Conservation (phyloP, 2,329 filamentous ascomycete species). For the Rhexocercosporidium sp. region DNA sequence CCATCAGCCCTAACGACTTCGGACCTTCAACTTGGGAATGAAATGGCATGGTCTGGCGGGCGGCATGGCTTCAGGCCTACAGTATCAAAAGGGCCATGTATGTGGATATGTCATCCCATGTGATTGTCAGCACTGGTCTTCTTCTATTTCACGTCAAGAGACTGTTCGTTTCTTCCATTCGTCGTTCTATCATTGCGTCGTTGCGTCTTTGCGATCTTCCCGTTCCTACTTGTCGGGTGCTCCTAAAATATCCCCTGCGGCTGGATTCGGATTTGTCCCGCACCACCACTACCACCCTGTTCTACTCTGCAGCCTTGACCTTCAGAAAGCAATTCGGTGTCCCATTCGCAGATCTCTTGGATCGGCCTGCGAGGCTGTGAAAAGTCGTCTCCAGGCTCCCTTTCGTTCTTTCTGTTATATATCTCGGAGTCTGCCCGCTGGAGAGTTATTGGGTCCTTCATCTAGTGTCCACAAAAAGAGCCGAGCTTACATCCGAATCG, state of each 20-base stretch:
- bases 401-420: not conserved
- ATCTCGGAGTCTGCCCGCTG: not conserved
- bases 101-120: conserved; percentile 10
- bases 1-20: conserved; percentile 3
- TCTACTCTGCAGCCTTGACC: not conserved
- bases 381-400: not conserved
- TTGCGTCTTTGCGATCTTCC: not conserved
- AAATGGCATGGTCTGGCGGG: not conserved
- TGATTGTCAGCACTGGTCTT: conserved; percentile 4
- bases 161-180: not conserved
- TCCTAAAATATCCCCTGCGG: not conserved
- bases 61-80: not conserved
- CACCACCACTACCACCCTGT: not conserved
- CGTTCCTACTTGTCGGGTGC: not conserved
- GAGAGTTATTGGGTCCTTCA: not conserved
- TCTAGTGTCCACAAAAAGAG: not conserved
- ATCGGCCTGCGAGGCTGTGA: conserved; percentile 8
- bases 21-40: not conserved
- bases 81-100: not conserved
- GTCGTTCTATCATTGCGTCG: not conserved
- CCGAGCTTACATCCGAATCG: not conserved
- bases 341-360: conserved; percentile 8
- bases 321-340: conserved; percentile 11
- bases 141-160: conserved; percentile 14
- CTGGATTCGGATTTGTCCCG: not conserved